Evolutionary conservation across 2,329 filamentous ascomycete genomes (phyloP), one percentile per base, ranked within the genome.

Genomic region (Ascocoryne sarcoides): DNA sequence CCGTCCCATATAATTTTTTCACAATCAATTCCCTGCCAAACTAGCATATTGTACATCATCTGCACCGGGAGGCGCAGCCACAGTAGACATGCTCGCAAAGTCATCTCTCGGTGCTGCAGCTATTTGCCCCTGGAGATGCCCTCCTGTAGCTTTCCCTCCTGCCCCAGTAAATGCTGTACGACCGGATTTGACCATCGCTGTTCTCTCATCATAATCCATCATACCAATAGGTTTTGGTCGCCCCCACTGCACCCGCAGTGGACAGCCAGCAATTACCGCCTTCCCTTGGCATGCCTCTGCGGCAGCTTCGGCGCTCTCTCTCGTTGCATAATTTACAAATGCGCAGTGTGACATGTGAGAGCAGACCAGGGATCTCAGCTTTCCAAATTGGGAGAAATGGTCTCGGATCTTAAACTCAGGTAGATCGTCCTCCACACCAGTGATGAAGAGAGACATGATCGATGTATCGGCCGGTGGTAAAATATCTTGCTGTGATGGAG

Each of bases 311-410:
- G 93, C 92, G 1, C 76, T 82, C 46, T 86, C 79, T 42, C 92
- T 76, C 3, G 82, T 85, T 52, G 88, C 79, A 60, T 87, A 98
- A 65, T 98, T 98, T 65, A 98, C 71, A 59, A 96, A 98, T 1
- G 92, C 92, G 61, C 89, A 96, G 59, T 96, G 92, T 12, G 90
- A 90, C 68, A 94, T 88, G 65, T 98, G 92, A 5, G 89, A 95
- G 63, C 92, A 96, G 28, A 98, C 82, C 12, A 98, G 67, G 18
- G 88, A 95, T 55, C 92, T 85, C 45, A 98, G 81, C 57, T 90
- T 86, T 48, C 92, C 92, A 55, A 89, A 88, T 14, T 76, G 75
- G 45, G 86, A 79, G 68, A 98, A 98, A 62, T 93, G 92, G 2
- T 87, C 82, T 35, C 92, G 84, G 18, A 98, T 71, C 55, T 89